phyloP scores from a whole-genome alignment of 441 rosid species.

The Gossypium gossypioides region DNA sequence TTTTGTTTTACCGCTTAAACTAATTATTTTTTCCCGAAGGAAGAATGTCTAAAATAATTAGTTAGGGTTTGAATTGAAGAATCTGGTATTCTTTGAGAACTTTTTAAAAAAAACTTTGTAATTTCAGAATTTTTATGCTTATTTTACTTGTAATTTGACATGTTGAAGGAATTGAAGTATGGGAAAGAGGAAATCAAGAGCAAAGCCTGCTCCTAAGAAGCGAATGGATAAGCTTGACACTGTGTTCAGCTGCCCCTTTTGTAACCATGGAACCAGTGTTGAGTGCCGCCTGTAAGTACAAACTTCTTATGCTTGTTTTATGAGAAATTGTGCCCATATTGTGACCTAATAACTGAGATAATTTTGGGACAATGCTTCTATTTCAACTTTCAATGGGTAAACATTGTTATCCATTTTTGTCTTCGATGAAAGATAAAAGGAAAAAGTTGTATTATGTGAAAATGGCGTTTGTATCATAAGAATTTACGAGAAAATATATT shows the following conservation, averaged over 20 bases:
- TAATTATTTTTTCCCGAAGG: not conserved
- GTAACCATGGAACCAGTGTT: conserved; percentile 89
- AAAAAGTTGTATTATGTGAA: not conserved
- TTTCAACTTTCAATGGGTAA: not conserved
- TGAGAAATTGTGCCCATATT: not conserved
- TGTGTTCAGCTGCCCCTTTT: conserved; percentile 86
- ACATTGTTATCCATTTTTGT: no score
- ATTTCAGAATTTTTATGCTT: not conserved
- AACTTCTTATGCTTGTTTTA: not conserved
- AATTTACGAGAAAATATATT: not conserved
- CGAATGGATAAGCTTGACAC: conserved; percentile 90
- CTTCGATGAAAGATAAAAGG: not conserved
- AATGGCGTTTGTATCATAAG: not conserved
- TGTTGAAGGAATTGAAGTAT: conserved; percentile 23
- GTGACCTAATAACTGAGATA: not conserved
- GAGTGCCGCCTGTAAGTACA: conserved; percentile 69
- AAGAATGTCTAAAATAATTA: not conserved
- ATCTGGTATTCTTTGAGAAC: not conserved
- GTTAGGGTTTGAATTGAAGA: not conserved
- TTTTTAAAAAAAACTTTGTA: not conserved
- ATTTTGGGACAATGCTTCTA: not conserved
- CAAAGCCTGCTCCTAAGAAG: conserved; percentile 79
- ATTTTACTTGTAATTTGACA: not conserved
- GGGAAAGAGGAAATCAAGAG: conserved; percentile 91
- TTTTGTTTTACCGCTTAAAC: not conserved